Evolutionary conservation across 768 basidiomycete genomes (phyloP).

Genomic region (Krasilnikovozyma curviuscula): DNA sequence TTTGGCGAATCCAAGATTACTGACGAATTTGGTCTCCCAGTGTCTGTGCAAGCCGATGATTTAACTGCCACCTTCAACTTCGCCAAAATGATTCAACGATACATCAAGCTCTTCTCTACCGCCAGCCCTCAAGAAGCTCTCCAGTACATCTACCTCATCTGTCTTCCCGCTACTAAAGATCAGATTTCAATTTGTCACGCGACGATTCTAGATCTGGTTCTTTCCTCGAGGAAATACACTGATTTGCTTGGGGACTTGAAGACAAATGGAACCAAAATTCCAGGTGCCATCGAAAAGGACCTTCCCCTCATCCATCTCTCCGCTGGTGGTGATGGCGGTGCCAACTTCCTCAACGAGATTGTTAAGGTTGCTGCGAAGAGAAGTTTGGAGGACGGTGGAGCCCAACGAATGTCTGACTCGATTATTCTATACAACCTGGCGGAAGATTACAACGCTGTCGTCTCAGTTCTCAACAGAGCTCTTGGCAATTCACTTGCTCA

Average conservation of each 20-base stretch:
- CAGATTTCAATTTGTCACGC: slow-evolving; percentile 44
- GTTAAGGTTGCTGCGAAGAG: slow-evolving; percentile 63
- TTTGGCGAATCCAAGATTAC: too few relatives aligned
- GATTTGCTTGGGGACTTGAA: slow-evolving; percentile 86
- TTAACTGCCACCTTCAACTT: slow-evolving; percentile 50
- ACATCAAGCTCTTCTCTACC: slow-evolving; percentile 77
- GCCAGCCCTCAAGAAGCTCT: slow-evolving; percentile 84
- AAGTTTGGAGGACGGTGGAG: slow-evolving; percentile 67
- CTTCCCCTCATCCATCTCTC: slow-evolving; percentile 52
- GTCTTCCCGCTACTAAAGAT: slow-evolving; percentile 59
- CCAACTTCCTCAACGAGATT: slow-evolving; percentile 65
- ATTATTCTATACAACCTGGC: slow-evolving; percentile 93
- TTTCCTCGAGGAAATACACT: slow-evolving; percentile 43
- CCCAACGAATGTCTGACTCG: slow-evolving; percentile 63
- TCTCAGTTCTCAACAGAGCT: slow-evolving; percentile 67
- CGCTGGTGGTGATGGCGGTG: slow-evolving; percentile 37
- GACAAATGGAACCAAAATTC: slow-evolving; percentile 65
- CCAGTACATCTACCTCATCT: slow-evolving; percentile 80
- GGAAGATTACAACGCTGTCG: slow-evolving; percentile 70
- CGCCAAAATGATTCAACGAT: slow-evolving; percentile 72
- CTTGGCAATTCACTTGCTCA: slow-evolving; percentile 64
- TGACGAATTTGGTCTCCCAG: too few relatives aligned
- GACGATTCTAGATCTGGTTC: slow-evolving; percentile 28
- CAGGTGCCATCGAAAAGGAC: slow-evolving; percentile 70
- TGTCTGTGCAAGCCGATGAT: too few relatives aligned